Evolutionary conservation across 805 yeast species (phyloP), one percentile per base, ranked within the genome.

Genomic region (Peterozyma xylosa): DNA sequence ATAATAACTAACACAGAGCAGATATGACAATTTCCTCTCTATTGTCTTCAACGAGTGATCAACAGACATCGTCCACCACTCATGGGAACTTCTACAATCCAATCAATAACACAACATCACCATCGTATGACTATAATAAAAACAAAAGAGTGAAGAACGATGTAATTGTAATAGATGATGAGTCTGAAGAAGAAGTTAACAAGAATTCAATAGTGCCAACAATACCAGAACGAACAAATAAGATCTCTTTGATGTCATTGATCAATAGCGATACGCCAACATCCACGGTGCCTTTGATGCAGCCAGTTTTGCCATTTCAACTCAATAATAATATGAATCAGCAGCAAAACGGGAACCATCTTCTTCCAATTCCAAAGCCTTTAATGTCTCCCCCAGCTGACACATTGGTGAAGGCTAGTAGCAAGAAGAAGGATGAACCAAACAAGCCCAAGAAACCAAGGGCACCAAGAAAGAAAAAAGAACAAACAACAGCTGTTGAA

Each of bases 11-110:
- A 43, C 35, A n/a, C 40, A 11, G 7, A 21, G n/a, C 33, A 42
- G 45, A 37, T 27, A 34, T 43, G 3, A 46, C 53, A 15, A 50
- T 50, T 30, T 50, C 51, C 14, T 50, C 53, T 5, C 27, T 21
- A 21, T 42, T 50, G 30, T 32, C 48, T 27, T 47, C 42, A 4
- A 32, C 37, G 6, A 39, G 32, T 34, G 35, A 11, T 40, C 43
- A 30, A 30, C 34, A 29, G 27, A 17, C 30, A 16, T 5, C 35
- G 34, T 2, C 15, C 37, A 14, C 15, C 40, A n/a, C 5, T 35
- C 29, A 10, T 17, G 15, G 14, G 29, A 37, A 33, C 30, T 33
- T 37, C 33, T 52, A 51, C 37, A 50, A 53, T 43, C 52, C 54
- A 2, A 48, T 49, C 29, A 49, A 46, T 11, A 47, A 49, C 33